Conservation (phyloP, 2,329 filamentous ascomycete species). For the Xylariaceae sp. region DNA sequence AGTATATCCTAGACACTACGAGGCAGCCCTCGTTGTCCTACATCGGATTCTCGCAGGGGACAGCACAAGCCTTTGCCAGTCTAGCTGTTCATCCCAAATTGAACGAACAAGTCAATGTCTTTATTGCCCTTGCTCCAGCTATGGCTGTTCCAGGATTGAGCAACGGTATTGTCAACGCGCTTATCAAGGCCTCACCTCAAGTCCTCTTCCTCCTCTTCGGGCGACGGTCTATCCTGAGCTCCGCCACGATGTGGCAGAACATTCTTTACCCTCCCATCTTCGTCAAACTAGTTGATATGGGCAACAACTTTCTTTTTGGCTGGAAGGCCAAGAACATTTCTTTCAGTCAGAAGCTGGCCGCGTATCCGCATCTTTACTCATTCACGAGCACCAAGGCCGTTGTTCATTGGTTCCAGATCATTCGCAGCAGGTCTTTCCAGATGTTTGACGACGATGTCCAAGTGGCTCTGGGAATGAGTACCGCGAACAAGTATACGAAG, state of each 20-base stretch:
- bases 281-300: constrained; percentile 78
- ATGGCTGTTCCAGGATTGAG: constrained; percentile 92
- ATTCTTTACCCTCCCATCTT: constrained; percentile 94
- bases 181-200: constrained; percentile 90
- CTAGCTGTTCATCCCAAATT: constrained; percentile 87
- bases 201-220: constrained; percentile 92
- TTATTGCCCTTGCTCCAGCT: constrained; percentile 90
- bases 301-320: constrained; percentile 78
- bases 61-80: constrained; percentile 91
- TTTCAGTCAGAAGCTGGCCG: constrained; percentile 83
- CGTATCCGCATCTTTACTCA: constrained; percentile 93
- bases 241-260: constrained; percentile 95
- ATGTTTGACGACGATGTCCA: constrained; percentile 97
- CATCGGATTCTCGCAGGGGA: constrained; percentile 95
- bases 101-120: constrained; percentile 91
- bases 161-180: constrained; percentile 85
- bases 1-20: constrained; percentile 84
- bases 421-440: constrained; percentile 91
- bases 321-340: constrained; percentile 86
- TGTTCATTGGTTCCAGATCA: constrained; percentile 99
- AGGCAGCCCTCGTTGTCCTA: constrained; percentile 83
- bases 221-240: constrained; percentile 83
- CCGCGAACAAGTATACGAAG: constrained; percentile 83
- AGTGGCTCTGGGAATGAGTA: constrained; percentile 66
- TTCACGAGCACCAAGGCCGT: constrained; percentile 96